Conservation (phyloP, 306 rosid species). For the Ceratonia siliqua region DNA sequence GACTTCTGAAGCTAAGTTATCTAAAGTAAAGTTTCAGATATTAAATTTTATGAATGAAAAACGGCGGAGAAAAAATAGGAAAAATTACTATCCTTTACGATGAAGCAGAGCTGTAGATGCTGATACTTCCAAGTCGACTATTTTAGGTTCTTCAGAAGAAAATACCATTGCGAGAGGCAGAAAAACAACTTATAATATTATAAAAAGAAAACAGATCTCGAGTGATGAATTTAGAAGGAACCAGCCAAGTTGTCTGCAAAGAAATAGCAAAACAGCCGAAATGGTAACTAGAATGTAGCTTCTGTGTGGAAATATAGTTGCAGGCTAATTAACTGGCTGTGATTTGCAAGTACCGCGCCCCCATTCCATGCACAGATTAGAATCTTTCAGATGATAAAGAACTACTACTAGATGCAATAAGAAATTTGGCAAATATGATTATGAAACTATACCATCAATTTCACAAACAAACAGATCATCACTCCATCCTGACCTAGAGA, state of each 20-base stretch:
- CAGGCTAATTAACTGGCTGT: slow-evolving; percentile 16
- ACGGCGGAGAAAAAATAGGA: slow-evolving; percentile 22
- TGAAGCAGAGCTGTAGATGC: slow-evolving; percentile 24
- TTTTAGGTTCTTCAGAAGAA: slow-evolving; percentile 25
- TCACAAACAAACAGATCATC: slow-evolving; percentile 76
- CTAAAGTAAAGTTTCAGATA: slow-evolving; percentile 24
- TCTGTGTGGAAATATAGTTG: background rate
- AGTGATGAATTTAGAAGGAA: slow-evolving; percentile 21
- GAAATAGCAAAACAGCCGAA: background rate
- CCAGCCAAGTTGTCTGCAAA: background rate
- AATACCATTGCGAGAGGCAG: background rate
- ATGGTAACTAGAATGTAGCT: slow-evolving; percentile 20
- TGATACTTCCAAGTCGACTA: background rate
- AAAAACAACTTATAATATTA: background rate
- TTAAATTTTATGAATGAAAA: background rate
- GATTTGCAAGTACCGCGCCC: slow-evolving; percentile 18
- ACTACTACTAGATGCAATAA: slow-evolving; percentile 36
- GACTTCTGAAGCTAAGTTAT: slow-evolving; percentile 19
- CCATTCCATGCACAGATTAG: slow-evolving; percentile 32
- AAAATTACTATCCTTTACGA: slow-evolving; percentile 5
- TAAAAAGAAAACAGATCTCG: background rate
- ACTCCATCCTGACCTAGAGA: slow-evolving; percentile 64
- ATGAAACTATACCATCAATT: slow-evolving; percentile 56
- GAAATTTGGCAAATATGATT: slow-evolving; percentile 54
- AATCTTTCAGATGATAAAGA: slow-evolving; percentile 39